phyloP scores from a whole-genome alignment of 371 early-diverging fungal species.

The Rhizopus stolonifer region DNA sequence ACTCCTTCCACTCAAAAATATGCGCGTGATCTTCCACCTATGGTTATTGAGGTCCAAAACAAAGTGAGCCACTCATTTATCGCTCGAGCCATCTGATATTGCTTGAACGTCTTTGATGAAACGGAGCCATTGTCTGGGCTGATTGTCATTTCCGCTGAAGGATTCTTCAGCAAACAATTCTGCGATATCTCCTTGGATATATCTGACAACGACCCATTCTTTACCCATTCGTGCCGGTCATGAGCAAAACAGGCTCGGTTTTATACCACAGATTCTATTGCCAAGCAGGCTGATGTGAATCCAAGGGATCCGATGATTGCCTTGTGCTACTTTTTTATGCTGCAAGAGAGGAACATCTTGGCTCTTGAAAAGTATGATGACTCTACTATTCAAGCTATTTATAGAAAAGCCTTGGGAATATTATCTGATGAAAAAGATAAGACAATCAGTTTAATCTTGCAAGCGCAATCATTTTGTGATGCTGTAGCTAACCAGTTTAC shows the following conservation, averaged over 20 bases:
- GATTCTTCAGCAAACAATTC: constrained; percentile 7
- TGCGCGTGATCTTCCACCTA: constrained; percentile 11
- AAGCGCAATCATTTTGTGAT: constrained; percentile 6
- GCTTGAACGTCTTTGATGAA: constrained; percentile 5
- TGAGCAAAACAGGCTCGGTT: neutral
- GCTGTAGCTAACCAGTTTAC: constrained; percentile 1
- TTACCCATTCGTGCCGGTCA: constrained; percentile 5
- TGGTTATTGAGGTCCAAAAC: constrained; percentile 12
- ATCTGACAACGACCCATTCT: constrained; percentile 1
- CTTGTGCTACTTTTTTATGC: neutral
- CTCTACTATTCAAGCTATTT: constrained; percentile 4
- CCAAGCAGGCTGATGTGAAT: neutral
- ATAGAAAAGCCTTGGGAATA: constrained; percentile 7
- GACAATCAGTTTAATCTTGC: neutral
- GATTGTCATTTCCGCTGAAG: constrained; percentile 4
- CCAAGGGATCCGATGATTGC: neutral
- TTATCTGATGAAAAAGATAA: constrained; percentile 1
- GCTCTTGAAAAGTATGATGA: constrained; percentile 1
- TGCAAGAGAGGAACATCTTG: neutral
- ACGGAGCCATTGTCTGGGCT: neutral
- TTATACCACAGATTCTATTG: neutral
- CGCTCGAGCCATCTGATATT: constrained; percentile 2
- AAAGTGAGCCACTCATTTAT: constrained; percentile 10
- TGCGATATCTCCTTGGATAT: neutral
- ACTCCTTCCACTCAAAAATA: constrained; percentile 9